Percentiles rank a stretch among this genome's conserved stretches.
These are phyloP conservation scores for Cucurbitaria berberidis DNA, from an alignment of 2,329 filamentous ascomycete species.

Conservation along the genomic window DNA sequence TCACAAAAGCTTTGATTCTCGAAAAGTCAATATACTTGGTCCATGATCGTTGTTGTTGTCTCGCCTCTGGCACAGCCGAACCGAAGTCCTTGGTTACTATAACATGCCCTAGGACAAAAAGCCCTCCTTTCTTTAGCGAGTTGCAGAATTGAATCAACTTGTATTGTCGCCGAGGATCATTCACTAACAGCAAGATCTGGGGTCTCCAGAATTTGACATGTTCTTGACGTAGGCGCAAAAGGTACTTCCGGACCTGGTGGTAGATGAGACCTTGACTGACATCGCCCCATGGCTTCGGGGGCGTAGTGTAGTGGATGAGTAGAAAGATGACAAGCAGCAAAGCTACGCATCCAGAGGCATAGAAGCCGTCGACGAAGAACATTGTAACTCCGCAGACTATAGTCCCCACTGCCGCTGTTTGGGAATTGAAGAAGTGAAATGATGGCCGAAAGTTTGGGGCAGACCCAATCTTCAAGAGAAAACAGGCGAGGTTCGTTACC, in stretches of 20 bases:
- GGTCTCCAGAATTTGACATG: constrained; percentile 95
- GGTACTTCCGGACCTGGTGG: constrained; percentile 84
- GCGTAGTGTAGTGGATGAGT: constrained; percentile 83
- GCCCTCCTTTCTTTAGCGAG: constrained; percentile 82
- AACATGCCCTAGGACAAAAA: constrained; percentile 87
- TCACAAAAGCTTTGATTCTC: constrained; percentile 87
- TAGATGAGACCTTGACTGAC: constrained; percentile 90
- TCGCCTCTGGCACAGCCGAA: constrained; percentile 78
- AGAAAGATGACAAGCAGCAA: constrained; percentile 79
- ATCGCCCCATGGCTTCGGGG: constrained; percentile 88
- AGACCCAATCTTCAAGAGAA: constrained; percentile 83
- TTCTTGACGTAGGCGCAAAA: constrained; percentile 81
- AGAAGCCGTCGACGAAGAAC: constrained; percentile 88
- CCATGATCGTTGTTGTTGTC: constrained; percentile 81
- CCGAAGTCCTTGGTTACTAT: constrained; percentile 86
- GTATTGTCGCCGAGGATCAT: constrained; percentile 80
- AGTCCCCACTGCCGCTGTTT: constrained; percentile 77
- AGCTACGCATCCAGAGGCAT: constrained; percentile 76
- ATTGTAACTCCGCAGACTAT: constrained; percentile 80
- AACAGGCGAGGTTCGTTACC: constrained; percentile 86
- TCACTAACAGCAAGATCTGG: constrained; percentile 83
- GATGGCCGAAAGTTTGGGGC: constrained; percentile 88
- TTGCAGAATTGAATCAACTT: constrained; percentile 91
- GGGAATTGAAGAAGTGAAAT: constrained; percentile 88
- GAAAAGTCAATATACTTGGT: constrained; percentile 86